A percentile compares a stretch with the other conserved stretches of the same genome.
Conservation (phyloP, 2,329 filamentous ascomycete genomes). For the Rhynchosporium agropyri region DNA sequence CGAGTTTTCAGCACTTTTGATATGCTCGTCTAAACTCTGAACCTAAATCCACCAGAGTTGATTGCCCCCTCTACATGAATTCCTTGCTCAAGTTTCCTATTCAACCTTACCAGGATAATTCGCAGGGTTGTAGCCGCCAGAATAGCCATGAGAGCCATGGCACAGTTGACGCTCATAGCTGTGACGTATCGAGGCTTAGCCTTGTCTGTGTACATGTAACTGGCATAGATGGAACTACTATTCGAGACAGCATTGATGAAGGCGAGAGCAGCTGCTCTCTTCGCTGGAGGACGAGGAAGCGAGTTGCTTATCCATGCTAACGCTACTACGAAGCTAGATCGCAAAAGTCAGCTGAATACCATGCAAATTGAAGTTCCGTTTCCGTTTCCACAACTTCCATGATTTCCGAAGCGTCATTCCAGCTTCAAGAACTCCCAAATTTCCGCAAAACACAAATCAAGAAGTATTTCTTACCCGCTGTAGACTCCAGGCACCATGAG, state of each 20-base stretch:
- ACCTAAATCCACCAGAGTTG: constrained; percentile 65
- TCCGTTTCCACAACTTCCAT: too few species aligned
- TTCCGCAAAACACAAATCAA: too few species aligned
- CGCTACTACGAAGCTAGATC: constrained; percentile 50
- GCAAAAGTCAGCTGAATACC: too few species aligned
- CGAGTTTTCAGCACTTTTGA: too few species aligned
- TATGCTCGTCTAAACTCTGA: constrained; percentile 54
- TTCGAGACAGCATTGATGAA: constrained; percentile 77
- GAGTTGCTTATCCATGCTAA: constrained; percentile 77
- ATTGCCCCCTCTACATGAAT: constrained; percentile 53
- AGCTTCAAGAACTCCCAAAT: too few species aligned
- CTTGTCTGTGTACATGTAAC: constrained; percentile 64
- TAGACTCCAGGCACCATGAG: constrained; percentile 69
- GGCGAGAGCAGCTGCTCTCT: constrained; percentile 65
- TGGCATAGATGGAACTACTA: constrained; percentile 68
- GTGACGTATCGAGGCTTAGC: constrained; percentile 38
- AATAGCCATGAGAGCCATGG: constrained; percentile 65
- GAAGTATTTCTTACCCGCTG: constrained; percentile 52
- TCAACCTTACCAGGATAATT: constrained; percentile 64
- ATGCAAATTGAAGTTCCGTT: constrained; percentile 37
- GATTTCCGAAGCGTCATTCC: too few species aligned
- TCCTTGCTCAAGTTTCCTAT: constrained; percentile 69
- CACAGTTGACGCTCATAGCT: constrained; percentile 70
- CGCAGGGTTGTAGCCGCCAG: constrained; percentile 63
- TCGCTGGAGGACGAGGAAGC: constrained; percentile 71